phyloP scores from a whole-genome alignment of 352 stramenopile genomes.

The Phytophthora ohioensis region DNA sequence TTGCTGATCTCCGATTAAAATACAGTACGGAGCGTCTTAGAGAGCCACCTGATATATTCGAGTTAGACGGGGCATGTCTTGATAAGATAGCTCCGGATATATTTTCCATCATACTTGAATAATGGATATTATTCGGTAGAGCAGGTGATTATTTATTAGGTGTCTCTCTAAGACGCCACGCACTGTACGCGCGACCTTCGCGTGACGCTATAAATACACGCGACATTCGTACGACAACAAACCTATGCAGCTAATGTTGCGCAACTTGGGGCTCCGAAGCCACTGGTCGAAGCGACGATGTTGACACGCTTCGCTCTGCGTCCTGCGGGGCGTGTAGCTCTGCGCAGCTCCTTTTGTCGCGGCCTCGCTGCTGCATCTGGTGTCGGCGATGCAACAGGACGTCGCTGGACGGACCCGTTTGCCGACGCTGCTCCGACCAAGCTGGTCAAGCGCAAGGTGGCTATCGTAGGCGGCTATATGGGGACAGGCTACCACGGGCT shows the following conservation, averaged over 20 bases:
- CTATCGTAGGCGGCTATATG: conserved; percentile 86
- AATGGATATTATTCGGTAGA: too few relatives aligned
- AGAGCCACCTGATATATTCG: too few relatives aligned
- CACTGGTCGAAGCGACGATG: conserved; percentile 25
- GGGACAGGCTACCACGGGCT: conserved; percentile 83
- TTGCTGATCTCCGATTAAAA: too few relatives aligned
- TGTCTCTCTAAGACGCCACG: too few relatives aligned
- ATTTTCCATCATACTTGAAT: too few relatives aligned
- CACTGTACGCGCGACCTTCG: too few relatives aligned
- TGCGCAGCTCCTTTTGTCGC: conserved; percentile 24
- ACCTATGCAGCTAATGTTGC: background rate
- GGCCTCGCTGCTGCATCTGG: conserved; percentile 5
- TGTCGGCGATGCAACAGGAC: background rate
- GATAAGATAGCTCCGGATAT: too few relatives aligned
- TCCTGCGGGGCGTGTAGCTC: conserved; percentile 10
- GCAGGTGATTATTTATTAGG: too few relatives aligned
- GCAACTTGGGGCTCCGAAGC: conserved; percentile 5
- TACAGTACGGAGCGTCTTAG: too few relatives aligned
- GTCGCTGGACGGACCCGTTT: conserved; percentile 15
- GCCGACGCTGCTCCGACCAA: conserved; percentile 18
- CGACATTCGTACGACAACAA: background rate
- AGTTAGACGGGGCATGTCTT: too few relatives aligned
- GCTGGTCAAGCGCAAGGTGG: conserved; percentile 90
- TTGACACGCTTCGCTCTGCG: conserved; percentile 36
- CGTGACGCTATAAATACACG: too few relatives aligned